Percentiles rank a stretch among this genome's conserved stretches.
Evolutionary conservation across 129 eudicot species (phyloP).

Genomic region (Flaveria brownii): DNA sequence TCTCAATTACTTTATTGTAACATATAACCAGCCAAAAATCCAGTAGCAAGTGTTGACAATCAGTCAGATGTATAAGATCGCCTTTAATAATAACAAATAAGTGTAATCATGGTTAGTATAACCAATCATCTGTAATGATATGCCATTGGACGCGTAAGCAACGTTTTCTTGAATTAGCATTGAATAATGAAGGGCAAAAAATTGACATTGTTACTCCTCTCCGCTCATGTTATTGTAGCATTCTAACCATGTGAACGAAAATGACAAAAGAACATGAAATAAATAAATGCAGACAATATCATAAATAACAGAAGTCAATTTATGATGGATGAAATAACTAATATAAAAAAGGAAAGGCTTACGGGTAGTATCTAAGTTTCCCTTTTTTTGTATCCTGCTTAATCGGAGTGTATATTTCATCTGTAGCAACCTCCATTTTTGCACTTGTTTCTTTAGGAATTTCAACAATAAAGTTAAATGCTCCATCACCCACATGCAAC

Average conservation of each 20-base stretch:
- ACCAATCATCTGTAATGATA: neutral
- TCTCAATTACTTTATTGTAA: neutral
- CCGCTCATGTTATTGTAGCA: neutral
- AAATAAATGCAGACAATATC: neutral
- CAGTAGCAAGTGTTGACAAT: neutral
- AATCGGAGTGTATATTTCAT: slow-evolving; percentile 83
- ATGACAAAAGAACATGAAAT: neutral
- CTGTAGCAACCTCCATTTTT: slow-evolving; percentile 99
- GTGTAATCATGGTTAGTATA: slow-evolving; percentile 5
- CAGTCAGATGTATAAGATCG: neutral
- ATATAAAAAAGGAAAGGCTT: slow-evolving; percentile 27
- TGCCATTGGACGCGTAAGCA: neutral
- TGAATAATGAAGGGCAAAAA: neutral
- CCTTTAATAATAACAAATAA: slow-evolving; percentile 9
- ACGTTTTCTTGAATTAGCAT: neutral
- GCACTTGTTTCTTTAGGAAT: slow-evolving; percentile 99
- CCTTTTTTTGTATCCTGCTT: slow-evolving; percentile 98
- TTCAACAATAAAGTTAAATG: slow-evolving; percentile 82
- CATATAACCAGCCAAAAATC: neutral
- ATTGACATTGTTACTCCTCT: neutral
- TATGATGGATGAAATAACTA: neutral
- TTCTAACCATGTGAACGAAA: neutral
- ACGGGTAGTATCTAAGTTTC: slow-evolving; percentile 97
- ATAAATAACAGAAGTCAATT: neutral
- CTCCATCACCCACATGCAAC: slow-evolving; percentile 81